Percentiles rank a stretch among this genome's conserved stretches.
phyloP scores from a whole-genome alignment of 2,329 filamentous ascomycete genomes.

The Amesomyces nigricolor region DNA sequence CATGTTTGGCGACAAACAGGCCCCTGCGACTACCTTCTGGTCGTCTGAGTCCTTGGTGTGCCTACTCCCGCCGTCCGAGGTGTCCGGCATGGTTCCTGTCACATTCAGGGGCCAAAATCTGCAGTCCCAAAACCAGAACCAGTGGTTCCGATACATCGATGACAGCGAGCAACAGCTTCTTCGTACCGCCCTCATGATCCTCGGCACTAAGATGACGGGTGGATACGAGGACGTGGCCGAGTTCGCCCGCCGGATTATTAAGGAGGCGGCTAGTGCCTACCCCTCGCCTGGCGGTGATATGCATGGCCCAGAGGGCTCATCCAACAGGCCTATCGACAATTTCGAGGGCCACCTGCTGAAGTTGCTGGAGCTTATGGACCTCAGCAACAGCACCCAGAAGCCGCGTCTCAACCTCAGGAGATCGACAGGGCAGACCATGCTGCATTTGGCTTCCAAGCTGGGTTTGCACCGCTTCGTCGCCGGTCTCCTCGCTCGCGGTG shows the following conservation, averaged over 20 bases:
- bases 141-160: constrained; percentile 66
- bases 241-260: constrained; percentile 56
- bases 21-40: constrained; percentile 73
- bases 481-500: constrained; percentile 70
- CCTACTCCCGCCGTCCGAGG: constrained; percentile 64
- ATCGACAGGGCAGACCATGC: constrained; percentile 69
- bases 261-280: constrained; percentile 28
- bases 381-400: constrained; percentile 65
- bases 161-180: constrained; percentile 65
- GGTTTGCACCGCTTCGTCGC: constrained; percentile 72
- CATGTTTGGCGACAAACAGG: constrained; percentile 66
- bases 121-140: constrained; percentile 34
- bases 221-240: constrained; percentile 56
- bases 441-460: constrained; percentile 71
- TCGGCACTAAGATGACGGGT: constrained; percentile 60
- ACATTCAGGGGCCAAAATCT: constrained; percentile 53
- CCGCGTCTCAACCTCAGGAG: constrained; percentile 60
- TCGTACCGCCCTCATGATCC: constrained; percentile 58
- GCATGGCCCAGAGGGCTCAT: constrained; percentile 22
- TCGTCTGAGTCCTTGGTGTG: constrained; percentile 75
- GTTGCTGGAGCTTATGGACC: constrained; percentile 71
- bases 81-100: constrained; percentile 64
- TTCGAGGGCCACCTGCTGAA: constrained; percentile 65
- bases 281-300: constrained; percentile 38
- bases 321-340: constrained; percentile 37